Base-by-base conservation (phyloP, 2,329 filamentous ascomycete genomes). In the Cercospora beticola region DNA sequence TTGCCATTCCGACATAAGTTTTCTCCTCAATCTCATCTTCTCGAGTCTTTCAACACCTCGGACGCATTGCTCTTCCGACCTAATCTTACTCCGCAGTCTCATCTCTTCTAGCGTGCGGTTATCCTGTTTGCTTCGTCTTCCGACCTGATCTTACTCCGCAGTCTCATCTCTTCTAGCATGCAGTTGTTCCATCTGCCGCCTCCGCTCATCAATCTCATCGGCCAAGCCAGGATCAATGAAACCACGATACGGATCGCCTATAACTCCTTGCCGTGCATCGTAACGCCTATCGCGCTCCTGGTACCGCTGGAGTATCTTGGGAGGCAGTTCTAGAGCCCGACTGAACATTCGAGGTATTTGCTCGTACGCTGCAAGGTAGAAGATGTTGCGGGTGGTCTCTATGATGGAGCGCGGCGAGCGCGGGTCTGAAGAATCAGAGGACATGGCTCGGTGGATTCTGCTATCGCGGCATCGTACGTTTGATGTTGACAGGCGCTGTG, bases 221-320 rank as follows among this genome's bases (percentile, higher is more conserved):
- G 64, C 69, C 28, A 72, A 36, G 1, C 71, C 71, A 7, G 71
- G 71, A 40, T 72, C 71, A 33, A 72, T 70, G 49, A 68, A 72
- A 18, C 69, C 71, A 31, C 64, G 49, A 49, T 68, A 71, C 2
- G 71, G 71, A 63, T 72, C 65, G 12, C 71, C 71, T 18, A 70
- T 70, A n/a, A 69, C 67, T 9, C 71, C 71, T 62, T 72, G 67
- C n/a, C 71, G 62, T 3, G 71, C 71, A 66, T 71, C 71, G 21
- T 33, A 71, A 16, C 67, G 68, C n/a, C 65, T 69, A 23, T 72
- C 71, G 18, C 71, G 69, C 58, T 72, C 69, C 28, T 54, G 40
- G 31, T 71, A 72, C 6, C 67, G 61, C 49, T 68, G 67, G 12
- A 63, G 30, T 4, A 68, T 70, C 59, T 71, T 72, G 5, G 66